Evolutionary conservation across 2,329 filamentous ascomycete species (phyloP), one percentile per base, ranked within the genome.

Genomic region (Aspergillus terreus): DNA sequence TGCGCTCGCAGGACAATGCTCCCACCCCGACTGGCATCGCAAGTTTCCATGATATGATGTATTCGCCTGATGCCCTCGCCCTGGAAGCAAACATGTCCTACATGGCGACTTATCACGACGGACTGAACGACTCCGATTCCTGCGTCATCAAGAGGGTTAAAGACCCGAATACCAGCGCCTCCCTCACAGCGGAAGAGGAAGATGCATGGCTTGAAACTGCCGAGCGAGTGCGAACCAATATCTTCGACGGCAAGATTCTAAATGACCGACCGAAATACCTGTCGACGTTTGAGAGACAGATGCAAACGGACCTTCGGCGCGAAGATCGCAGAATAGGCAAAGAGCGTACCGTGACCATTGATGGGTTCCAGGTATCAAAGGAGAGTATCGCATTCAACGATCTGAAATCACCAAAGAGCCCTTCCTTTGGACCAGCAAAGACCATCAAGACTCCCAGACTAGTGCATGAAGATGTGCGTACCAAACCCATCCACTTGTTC

Each of bases 331-430:
- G 81, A 7, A 67, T 74, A 5, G 78, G 77, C 44, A 84, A 84
- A 62, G 79, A 83, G 51, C 79, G 78, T 1, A 82, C 79, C 0
- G 78, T 84, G 35, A 78, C 80, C 70, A 67, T 83, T 1, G 72
- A 79, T 54, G 81, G 81, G 0, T 83, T 74, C 58, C 76, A 76
- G 2, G 76, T 85, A 47, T 77, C 68, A 49, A 85, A 84, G 57
- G 78, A 82, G 27, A 80, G 76, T 0, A 69, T 83, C 56, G 68
- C 9, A 82, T 79, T 52, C 73, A 64, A 2, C 71, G 78, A 50
- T 81, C 80, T 74, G 19, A 9, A 15, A 10, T 25, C 17, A 12
- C 27, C 32, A 10, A 41, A 21, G 4, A 14, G 17, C 35, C 30
- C 46, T 11, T 4, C 40, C 17, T 21, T 19, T 23, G 33, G 47